A percentile compares a stretch with the other conserved stretches of the same genome.
Evolutionary conservation across 2,329 filamentous ascomycete species (phyloP).

Genomic region (Botrytis galanthina): DNA sequence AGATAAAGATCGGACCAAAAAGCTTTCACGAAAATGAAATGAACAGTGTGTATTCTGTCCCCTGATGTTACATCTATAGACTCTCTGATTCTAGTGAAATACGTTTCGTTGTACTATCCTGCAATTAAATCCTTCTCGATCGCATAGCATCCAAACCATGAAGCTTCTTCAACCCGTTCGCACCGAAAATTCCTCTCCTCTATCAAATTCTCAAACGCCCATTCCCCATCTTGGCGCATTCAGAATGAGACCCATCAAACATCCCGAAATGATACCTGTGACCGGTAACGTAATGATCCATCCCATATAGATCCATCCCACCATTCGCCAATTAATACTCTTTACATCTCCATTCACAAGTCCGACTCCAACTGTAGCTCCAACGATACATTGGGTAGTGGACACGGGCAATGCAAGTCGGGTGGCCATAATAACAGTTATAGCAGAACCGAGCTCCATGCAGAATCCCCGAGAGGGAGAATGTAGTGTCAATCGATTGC

Average conservation of each 20-base stretch:
- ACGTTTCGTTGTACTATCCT: not conserved
- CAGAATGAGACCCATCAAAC: slow-evolving; percentile 18
- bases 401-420: slow-evolving; percentile 70
- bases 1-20: not conserved
- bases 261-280: slow-evolving; percentile 20
- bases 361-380: slow-evolving; percentile 72
- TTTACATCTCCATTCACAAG: slow-evolving; percentile 69
- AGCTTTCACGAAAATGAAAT: not conserved
- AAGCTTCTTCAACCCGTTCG: not conserved
- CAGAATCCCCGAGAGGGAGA: slow-evolving; percentile 57
- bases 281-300: slow-evolving; percentile 51
- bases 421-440: slow-evolving; percentile 72
- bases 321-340: slow-evolving; percentile 74
- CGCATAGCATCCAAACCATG: not conserved
- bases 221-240: slow-evolving; percentile 16
- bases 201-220: not conserved
- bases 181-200: no score
- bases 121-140: not conserved
- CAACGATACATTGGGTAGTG: slow-evolving; percentile 77
- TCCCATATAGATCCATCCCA: slow-evolving; percentile 59
- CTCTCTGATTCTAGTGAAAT: not conserved
- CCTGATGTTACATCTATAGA: not conserved
- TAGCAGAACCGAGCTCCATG: slow-evolving; percentile 77
- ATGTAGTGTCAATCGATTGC: slow-evolving; percentile 10
- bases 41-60: not conserved